Conservation (phyloP, 306 rosid genomes). For the Corylus americana region DNA sequence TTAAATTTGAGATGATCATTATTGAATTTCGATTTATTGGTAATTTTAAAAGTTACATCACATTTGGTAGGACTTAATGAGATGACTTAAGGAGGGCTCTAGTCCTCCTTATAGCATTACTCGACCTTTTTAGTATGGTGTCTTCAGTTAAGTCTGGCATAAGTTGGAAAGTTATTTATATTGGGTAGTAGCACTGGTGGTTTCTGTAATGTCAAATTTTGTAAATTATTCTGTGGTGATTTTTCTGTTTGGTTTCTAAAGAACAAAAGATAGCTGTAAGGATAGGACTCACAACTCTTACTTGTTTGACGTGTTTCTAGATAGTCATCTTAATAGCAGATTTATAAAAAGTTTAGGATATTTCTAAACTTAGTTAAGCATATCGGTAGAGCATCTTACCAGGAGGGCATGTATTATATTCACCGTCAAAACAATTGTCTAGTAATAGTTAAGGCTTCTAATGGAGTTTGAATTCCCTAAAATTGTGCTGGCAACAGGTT, state of each 20-base stretch:
- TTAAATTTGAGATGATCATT: too few species aligned
- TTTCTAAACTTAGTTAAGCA: slow-evolving; percentile 13
- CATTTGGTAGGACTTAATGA: too few species aligned
- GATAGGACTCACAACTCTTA: background rate
- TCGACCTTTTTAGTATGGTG: background rate
- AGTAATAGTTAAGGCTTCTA: background rate
- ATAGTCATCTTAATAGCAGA: background rate
- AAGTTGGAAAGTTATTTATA: background rate
- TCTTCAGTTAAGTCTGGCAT: background rate
- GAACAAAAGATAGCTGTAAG: background rate
- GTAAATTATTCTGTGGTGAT: background rate
- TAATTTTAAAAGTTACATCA: too few species aligned
- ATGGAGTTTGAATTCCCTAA: slow-evolving; percentile 8
- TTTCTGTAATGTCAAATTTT: background rate
- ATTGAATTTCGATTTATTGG: too few species aligned
- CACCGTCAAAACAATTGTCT: background rate
- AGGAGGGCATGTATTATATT: background rate
- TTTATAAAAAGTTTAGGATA: slow-evolving; percentile 7
- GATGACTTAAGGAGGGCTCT: too few species aligned
- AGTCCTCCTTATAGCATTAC: too few species aligned
- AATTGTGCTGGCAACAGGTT: slow-evolving; percentile 1
- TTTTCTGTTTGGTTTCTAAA: slow-evolving; percentile 10
- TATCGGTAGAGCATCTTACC: background rate
- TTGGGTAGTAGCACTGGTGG: background rate
- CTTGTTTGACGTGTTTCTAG: slow-evolving; percentile 1